Evolutionary conservation across 1,284 basidiomycete genomes (phyloP).

Genomic region (Ustilago xerochloae): DNA sequence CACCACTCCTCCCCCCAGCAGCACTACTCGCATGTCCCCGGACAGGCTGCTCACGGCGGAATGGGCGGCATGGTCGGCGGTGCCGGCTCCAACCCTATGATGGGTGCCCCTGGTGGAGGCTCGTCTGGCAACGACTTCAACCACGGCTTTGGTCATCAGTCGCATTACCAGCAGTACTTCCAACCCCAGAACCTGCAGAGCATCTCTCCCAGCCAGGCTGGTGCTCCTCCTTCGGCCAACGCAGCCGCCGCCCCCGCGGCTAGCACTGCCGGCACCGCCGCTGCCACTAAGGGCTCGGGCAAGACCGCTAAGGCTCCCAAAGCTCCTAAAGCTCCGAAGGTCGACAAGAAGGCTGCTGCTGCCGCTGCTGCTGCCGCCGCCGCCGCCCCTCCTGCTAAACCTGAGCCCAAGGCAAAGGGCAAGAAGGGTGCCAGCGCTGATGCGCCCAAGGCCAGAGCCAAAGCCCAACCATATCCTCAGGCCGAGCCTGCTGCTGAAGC

Average conservation of each 20-base stretch:
- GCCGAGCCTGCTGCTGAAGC: slow-evolving; percentile 33
- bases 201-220: slow-evolving; percentile 48
- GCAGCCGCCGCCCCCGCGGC: slow-evolving; percentile 26
- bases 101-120: slow-evolving; percentile 49
- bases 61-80: slow-evolving; percentile 52
- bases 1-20: slow-evolving; percentile 50
- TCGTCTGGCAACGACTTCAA: slow-evolving; percentile 35
- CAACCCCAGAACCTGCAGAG: slow-evolving; percentile 48
- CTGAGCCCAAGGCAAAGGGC: slow-evolving; percentile 39
- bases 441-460: slow-evolving; percentile 42
- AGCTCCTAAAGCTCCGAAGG: slow-evolving; percentile 40
- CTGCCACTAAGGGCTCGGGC: slow-evolving; percentile 28
- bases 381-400: slow-evolving; percentile 28
- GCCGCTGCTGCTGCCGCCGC: slow-evolving; percentile 17
- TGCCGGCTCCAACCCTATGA: slow-evolving; percentile 52
- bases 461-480: slow-evolving; percentile 46
- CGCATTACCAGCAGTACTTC: slow-evolving; percentile 54
- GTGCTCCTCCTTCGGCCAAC: slow-evolving; percentile 35
- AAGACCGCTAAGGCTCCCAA: slow-evolving; percentile 40
- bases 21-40: slow-evolving; percentile 52
- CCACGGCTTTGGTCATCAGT: slow-evolving; percentile 50
- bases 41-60: slow-evolving; percentile 49
- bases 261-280: slow-evolving; percentile 16
- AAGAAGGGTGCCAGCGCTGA: slow-evolving; percentile 51
- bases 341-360: slow-evolving; percentile 35